Base-by-base conservation (phyloP, 1,139 yeast species). In the Suhomyces terraborum region DNA sequence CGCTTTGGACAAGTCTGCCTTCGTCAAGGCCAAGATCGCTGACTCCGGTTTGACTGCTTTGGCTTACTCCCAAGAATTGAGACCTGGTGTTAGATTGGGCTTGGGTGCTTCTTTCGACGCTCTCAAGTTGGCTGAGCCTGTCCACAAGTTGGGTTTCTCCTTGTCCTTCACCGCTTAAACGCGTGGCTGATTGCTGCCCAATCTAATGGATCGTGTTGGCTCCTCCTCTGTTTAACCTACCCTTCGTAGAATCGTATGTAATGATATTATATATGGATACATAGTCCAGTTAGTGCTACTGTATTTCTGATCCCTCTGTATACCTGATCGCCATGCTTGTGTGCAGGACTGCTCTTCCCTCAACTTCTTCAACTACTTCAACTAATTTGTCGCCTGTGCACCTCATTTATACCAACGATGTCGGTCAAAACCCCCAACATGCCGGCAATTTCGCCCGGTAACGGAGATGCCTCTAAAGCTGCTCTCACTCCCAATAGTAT, bases 31-130 rank as follows among this genome's bases (percentile, higher is more conserved):
- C 58, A 93, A 91, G 83, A 81, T 94, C 62, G 93, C 96, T 65
- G 96, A 93, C 74, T 84, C 94, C 54, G 98, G 98, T 75, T 77
- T 89, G 62, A 88, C 97, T 58, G 93, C 96, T 52, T 75, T 93
- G 62, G 80, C 96, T 53, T 93, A 93, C 85, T 87, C 94, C 67
- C 98, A 93, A 77, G 82, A 80, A 60, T 82, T 93, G 71, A 88
- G 95, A 78, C 96, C 96, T 49, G 98, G 98, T 71, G 97, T 94
- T 61, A 88, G 87, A 65, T 79, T 93, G 62, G 99, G 99, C 69
- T 81, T 94, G 56, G 99, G 98, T 79, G 85, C 95, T 62, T 88
- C 96, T 54, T 85, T 94, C 71, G 97, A 93, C 70, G 95, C 97
- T 58, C 82, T 89, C 74, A 88, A 93, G 75, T 81, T 93, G 66